phyloP scores from a whole-genome alignment of 108 stramenopile genomes.

The Nitzschia inconspicua region DNA sequence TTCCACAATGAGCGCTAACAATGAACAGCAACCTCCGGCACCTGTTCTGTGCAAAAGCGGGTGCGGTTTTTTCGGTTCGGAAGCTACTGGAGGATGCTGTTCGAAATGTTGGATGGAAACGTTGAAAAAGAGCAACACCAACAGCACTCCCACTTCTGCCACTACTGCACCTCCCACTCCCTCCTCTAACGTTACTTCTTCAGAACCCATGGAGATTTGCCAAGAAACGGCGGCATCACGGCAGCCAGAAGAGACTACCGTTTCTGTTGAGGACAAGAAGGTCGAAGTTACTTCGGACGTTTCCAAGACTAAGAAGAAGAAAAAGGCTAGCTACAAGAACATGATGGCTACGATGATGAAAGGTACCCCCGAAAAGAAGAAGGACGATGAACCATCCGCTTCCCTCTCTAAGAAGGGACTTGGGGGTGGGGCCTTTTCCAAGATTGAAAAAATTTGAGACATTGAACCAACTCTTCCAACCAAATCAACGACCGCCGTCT shows the following conservation, averaged over 20 bases:
- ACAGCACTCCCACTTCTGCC: background rate
- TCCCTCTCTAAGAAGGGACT: constrained; percentile 43
- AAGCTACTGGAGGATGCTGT: constrained; percentile 78
- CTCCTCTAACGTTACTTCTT: constrained; percentile 6
- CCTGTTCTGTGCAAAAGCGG: constrained; percentile 57
- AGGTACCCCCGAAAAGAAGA: constrained; percentile 16
- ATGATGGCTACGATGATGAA: constrained; percentile 67
- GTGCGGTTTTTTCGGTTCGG: constrained; percentile 77
- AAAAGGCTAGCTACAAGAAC: constrained; percentile 70
- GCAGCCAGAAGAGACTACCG: background rate
- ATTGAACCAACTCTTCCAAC: background rate
- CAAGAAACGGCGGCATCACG: constrained; percentile 6
- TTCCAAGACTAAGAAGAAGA: constrained; percentile 75
- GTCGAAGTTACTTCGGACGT: constrained; percentile 10
- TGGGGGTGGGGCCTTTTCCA: constrained; percentile 68
- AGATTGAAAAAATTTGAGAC: constrained; percentile 82
- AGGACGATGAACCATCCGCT: constrained; percentile 50
- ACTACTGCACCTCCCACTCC: constrained; percentile 13
- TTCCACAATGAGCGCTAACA: constrained; percentile 12
- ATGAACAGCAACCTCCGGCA: constrained; percentile 16
- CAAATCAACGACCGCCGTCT: too few relatives aligned
- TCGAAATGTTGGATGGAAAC: constrained; percentile 67
- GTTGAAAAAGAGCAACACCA: constrained; percentile 35
- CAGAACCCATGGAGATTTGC: constrained; percentile 3
- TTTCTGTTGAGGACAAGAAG: background rate